Conservation (phyloP, 1,139 yeast genomes). For the Wickerhamomyces sp. region DNA sequence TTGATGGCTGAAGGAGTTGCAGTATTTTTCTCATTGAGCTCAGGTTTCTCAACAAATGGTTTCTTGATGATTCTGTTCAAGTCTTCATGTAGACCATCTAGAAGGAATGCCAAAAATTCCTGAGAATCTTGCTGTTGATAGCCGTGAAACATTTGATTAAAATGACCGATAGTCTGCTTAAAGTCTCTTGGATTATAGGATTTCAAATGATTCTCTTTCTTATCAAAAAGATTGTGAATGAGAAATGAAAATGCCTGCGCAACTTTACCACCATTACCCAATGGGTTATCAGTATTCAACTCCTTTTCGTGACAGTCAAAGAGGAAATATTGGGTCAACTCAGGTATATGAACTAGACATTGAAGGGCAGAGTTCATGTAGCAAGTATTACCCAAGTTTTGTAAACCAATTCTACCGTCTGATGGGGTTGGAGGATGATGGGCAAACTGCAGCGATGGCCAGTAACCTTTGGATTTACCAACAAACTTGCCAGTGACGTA, state of each 20-base stretch:
- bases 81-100: constrained; percentile 94
- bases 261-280: constrained; percentile 79
- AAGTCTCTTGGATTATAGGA: constrained; percentile 60
- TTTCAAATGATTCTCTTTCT: constrained; percentile 23
- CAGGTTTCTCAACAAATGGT: constrained; percentile 90
- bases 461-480: constrained; percentile 23
- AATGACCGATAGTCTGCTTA: constrained; percentile 73
- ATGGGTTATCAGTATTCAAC: constrained; percentile 69
- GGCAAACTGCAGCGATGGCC: constrained; percentile 30
- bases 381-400: constrained; percentile 88
- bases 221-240: constrained; percentile 52
- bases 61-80: constrained; percentile 75
- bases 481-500: constrained; percentile 11
- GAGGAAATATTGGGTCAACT: constrained; percentile 68
- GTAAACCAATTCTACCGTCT: constrained; percentile 58
- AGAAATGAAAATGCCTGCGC: constrained; percentile 72
- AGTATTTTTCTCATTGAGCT: constrained; percentile 55
- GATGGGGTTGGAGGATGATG: constrained; percentile 28
- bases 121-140: constrained; percentile 95
- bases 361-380: constrained; percentile 97
- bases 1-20: constrained; percentile 49
- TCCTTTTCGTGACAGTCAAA: constrained; percentile 60
- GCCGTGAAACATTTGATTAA: constrained; percentile 78
- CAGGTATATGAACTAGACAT: constrained; percentile 84
- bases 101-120: constrained; percentile 82